phyloP scores from a whole-genome alignment of 2,329 filamentous ascomycete genomes.

The Domatiomyces catenatus region DNA sequence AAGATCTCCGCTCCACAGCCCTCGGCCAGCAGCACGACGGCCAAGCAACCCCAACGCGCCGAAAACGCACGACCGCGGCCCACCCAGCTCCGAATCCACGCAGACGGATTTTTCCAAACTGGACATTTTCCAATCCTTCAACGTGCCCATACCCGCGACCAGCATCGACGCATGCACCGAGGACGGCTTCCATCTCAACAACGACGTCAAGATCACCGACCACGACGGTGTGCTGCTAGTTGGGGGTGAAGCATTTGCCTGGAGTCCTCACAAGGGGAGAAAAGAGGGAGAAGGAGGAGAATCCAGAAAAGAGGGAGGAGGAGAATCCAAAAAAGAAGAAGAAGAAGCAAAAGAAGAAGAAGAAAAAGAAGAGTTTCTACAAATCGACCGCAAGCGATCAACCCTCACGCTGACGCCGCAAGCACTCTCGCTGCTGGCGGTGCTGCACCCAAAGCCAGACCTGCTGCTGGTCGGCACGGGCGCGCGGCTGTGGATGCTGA shows the following conservation, averaged over 20 bases:
- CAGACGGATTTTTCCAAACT: constrained; percentile 59
- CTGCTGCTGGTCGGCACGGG: constrained; percentile 81
- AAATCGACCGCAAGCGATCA: constrained; percentile 6
- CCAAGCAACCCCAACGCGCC: constrained; percentile 17
- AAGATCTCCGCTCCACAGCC: constrained; percentile 17
- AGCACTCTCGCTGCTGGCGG: constrained; percentile 13
- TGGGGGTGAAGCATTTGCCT: constrained; percentile 73
- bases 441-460: constrained; percentile 38
- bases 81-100: constrained; percentile 44
- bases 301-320: background rate
- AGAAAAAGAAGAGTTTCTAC: background rate
- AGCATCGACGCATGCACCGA: constrained; percentile 66
- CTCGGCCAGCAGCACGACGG: constrained; percentile 3
- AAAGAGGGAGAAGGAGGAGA: constrained; percentile 28
- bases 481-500: constrained; percentile 57
- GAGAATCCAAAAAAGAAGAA: background rate
- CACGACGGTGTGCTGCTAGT: constrained; percentile 58
- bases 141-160: constrained; percentile 63
- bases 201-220: constrained; percentile 49
- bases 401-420: constrained; percentile 7
- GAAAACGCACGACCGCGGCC: constrained; percentile 41
- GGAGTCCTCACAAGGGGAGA: constrained; percentile 48
- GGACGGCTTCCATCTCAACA: constrained; percentile 78
- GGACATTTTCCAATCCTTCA: constrained; percentile 62
- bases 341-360: background rate